These are phyloP conservation scores for Didymella sp. DNA, from an alignment of 2,329 filamentous ascomycete species.

Conservation along the genomic window DNA sequence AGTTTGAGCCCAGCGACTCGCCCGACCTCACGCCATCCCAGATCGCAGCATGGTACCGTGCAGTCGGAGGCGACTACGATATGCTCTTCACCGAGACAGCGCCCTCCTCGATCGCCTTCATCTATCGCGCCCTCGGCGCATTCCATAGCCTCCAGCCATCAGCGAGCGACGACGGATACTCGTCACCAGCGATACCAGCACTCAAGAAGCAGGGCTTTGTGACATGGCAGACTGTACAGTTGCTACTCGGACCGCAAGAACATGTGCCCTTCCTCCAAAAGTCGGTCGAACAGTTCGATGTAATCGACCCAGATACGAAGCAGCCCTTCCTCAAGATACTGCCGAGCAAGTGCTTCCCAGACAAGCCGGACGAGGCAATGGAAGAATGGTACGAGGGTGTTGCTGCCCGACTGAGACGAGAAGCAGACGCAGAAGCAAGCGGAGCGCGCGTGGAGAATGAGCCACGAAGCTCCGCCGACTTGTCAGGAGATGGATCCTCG, in stretches of 20 bases:
- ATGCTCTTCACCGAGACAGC: constrained; percentile 79
- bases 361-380: constrained; percentile 77
- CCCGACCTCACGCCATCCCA: constrained; percentile 58
- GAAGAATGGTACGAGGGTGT: constrained; percentile 85
- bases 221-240: constrained; percentile 91
- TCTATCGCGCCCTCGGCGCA: constrained; percentile 90
- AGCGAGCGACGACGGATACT: constrained; percentile 69
- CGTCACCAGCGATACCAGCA: constrained; percentile 78
- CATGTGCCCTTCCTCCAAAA: constrained; percentile 84
- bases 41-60: constrained; percentile 58
- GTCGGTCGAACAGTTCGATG: constrained; percentile 77
- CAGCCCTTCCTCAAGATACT: constrained; percentile 64
- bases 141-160: constrained; percentile 84
- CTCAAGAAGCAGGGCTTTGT: constrained; percentile 85
- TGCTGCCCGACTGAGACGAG: constrained; percentile 70
- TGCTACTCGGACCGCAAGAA: constrained; percentile 84
- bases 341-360: constrained; percentile 74
- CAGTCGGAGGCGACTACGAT: constrained; percentile 57
- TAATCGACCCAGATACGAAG: constrained; percentile 73
- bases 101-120: constrained; percentile 79
- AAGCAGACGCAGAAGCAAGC: constrained; percentile 56
- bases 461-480: constrained; percentile 42
- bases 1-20: constrained; percentile 54
- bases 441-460: constrained; percentile 33
- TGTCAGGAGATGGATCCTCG: constrained; percentile 45